Base-by-base conservation (phyloP, 1,139 yeast species). In the Tardiomyces digboiensis region DNA sequence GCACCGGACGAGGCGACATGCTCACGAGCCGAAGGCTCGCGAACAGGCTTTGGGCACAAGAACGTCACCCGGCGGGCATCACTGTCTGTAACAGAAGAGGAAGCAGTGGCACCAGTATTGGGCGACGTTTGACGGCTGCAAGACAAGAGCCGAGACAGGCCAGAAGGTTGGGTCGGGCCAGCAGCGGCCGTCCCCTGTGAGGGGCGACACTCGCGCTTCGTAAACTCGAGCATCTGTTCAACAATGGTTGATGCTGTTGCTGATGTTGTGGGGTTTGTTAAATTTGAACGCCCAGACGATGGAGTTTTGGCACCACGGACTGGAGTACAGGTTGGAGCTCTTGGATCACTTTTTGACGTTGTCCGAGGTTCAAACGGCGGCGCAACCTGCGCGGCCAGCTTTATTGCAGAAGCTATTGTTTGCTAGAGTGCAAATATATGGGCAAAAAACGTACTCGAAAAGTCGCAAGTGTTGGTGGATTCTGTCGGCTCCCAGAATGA, bases 21-120 rank as follows among this genome's bases (percentile, higher is more conserved):
- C 3, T 26, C 33, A 16, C 33, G 33, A n/a, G n/a, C n/a, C 33
- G 33, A 26, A 26, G 12, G 5, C 14, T 26, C 33, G 14, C 33
- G 33, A 26, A 26, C 42, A 20, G 47, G 47, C 37, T 44, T 44
- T 29, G 47, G 47, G 21, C 47, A 44, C 19, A 42, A 41, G 42
- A 44, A 44, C 3, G 45, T 44, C 39, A 44, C 39, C 29, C 46
- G 38, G 37, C 39, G 22, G 14, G 41, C 21, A 18, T 20, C 33
- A n/a, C 20, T 29, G 26, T 19, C 36, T 7, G 36, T 10, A 19
- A 22, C 36, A 16, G 37, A 23, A 23, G 16, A 13, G 8, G 33
- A 26, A 16, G 33, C 33, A 26, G 33, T 16, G 10, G 33, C 33
- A 26, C n/a, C n/a, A n/a, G n/a, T n/a, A n/a, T n/a, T n/a, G n/a